Base-by-base conservation (phyloP, 2,329 filamentous ascomycete genomes). In the Trichoderma sp. region DNA sequence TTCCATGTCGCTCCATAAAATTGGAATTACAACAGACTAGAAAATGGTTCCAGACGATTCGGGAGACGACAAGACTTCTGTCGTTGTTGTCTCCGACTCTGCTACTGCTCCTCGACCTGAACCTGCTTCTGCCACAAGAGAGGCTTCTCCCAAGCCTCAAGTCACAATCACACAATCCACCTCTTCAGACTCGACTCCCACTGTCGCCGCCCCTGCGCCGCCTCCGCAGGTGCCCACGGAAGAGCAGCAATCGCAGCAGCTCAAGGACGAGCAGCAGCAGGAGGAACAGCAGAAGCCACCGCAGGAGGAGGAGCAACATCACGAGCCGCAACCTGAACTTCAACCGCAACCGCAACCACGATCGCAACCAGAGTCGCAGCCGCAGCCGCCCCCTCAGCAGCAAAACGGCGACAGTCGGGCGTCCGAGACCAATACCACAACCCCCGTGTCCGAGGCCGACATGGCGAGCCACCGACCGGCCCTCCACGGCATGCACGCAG, bases 1-100 rank as follows among this genome's bases (percentile, higher is more conserved):
- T 75, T 71, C 60, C 80, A 82, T 82, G 78, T 82, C 80, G 82
- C 82, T 83, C 82, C 82, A 83, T 83, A 83, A 83, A 82, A 82
- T 80, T 82, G 80, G 78, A 81, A 82, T 82, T 83, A 81, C 56
- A 78, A 56, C 60, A 66, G 65, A 75, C 64, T 67, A 75, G 72
- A 78, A 77, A 69, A 80, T 80, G 79, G 75, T 77, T 75, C 75
- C 76, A 79, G 81, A 80, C 78, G 81, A 81, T 77, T 79, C 78
- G 78, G 80, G 77, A 71, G 77, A 78, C 75, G 75, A 79, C 75
- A 74, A 76, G 72, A 66, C 77, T 65, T 65, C 60, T 50, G 45
- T 75, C 75, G 71, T 77, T 53, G 50, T 63, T 56, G 41, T 60
- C 59, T 38, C 56, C 56, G 64, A 63, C 74, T 67, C 62, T 79